Evolutionary conservation across 345 rosid genomes (phyloP), one percentile per base, ranked within the genome.

Genomic region (Geranium rotundifolium): DNA sequence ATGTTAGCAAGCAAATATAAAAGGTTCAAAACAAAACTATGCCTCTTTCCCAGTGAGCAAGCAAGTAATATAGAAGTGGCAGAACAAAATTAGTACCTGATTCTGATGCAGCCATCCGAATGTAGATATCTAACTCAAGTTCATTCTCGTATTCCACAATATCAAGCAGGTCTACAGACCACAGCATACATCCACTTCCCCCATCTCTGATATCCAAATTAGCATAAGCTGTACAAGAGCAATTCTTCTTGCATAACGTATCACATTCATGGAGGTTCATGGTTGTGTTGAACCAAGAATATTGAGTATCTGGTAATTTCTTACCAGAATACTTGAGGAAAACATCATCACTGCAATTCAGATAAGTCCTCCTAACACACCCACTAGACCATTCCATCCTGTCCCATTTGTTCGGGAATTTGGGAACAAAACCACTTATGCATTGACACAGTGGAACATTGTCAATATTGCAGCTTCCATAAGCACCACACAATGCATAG

Each of bases 141-240:
- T n/a, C 64, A 4, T 30, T 29, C 17, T 62, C 64, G n/a, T 64
- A 7, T 54, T 68, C 69, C 2, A 1, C 2, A 2, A 73, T 68
- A 59, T 79, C 83, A 57, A 71, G 30, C 41, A 79, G 72, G 54
- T 73, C 78, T 17, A 65, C 73, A 23, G 65, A 73, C 83, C 83
- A 79, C 12, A 67, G 61, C 30, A 52, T 70, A 15, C 80, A 79
- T 56, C 83, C 78, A 30, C 75, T 73, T 39, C 78, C 80, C 0
- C 58, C 57, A 49, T 69, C 73, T 17, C 17, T 65, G 34, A 76
- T 71, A 62, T 72, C 68, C 0, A 23, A 23, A 23, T 23, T 23
- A 23, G 27, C 27, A 23, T 23, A 23, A 23, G 27, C 27, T 23
- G 2, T 23, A 23, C 27, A 23, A 23, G 27, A 23, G 2, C 27